phyloP scores from a whole-genome alignment of 306 rosid species.

The Quercus cerris region DNA sequence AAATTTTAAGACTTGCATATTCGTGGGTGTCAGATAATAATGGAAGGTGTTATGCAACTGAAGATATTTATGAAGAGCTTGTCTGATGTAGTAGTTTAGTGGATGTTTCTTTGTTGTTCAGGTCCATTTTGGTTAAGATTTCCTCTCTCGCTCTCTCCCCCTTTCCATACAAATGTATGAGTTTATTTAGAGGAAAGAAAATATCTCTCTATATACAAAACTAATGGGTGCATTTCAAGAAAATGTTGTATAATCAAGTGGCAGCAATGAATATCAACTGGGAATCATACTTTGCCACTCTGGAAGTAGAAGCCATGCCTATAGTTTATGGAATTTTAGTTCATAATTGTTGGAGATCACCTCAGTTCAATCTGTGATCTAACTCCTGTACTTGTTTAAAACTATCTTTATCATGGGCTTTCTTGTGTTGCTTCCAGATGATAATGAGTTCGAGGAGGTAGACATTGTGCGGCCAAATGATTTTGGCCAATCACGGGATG shows the following conservation, averaged over 20 bases:
- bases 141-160: not conserved
- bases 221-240: not conserved
- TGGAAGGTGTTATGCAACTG: too few relatives aligned
- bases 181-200: not conserved
- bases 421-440: slow-evolving; percentile 50
- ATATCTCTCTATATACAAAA: not conserved
- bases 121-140: not conserved
- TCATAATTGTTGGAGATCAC: not conserved
- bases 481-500: slow-evolving; percentile 67
- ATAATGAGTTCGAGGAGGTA: slow-evolving; percentile 78
- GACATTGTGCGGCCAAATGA: slow-evolving; percentile 61
- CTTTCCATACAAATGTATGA: not conserved
- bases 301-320: not conserved
- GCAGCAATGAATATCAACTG: not conserved
- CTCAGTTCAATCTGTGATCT: not conserved
- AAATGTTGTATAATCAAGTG: not conserved
- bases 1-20: too few relatives aligned
- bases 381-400: not conserved
- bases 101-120: too few relatives aligned
- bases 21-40: too few relatives aligned
- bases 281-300: not conserved
- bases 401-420: not conserved
- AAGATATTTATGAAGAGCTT: too few relatives aligned
- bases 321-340: not conserved
- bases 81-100: too few relatives aligned